Conservation (phyloP, 345 rosid genomes). For the Ailanthus altissimus region DNA sequence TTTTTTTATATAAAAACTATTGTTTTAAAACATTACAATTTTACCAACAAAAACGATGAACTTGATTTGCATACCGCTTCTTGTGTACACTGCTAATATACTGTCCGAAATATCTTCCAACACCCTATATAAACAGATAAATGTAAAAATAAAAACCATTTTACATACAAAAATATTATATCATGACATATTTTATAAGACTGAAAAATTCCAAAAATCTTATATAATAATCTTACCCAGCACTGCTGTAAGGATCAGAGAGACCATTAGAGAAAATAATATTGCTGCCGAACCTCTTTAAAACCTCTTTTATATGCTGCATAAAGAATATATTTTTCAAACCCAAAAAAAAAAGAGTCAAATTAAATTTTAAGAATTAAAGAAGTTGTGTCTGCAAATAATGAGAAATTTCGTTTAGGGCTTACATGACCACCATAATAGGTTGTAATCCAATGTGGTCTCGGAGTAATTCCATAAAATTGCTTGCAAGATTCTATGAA, state of each 20-base stretch:
- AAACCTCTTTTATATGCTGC: conserved; percentile 25
- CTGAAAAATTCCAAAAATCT: neutral
- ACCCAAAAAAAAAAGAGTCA: no score
- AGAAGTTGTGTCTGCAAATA: no score
- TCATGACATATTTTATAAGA: no score
- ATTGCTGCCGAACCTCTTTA: conserved; percentile 31
- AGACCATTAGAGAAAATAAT: conserved; percentile 39
- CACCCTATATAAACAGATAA: no score
- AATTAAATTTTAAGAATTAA: neutral
- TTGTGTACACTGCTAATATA: conserved; percentile 15
- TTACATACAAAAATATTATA: no score
- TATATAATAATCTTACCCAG: conserved; percentile 22
- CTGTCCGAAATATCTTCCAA: conserved; percentile 26
- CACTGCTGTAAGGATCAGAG: conserved; percentile 30
- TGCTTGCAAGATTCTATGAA: neutral
- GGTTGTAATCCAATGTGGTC: conserved; percentile 27
- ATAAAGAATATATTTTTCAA: neutral
- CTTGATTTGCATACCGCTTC: neutral
- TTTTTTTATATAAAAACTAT: no score
- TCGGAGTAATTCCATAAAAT: conserved; percentile 14
- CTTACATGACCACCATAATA: conserved; percentile 24
- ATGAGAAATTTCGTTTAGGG: neutral
- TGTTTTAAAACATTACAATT: no score
- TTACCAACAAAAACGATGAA: no score
- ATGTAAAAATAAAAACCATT: no score